Evolutionary conservation across 2,329 filamentous ascomycete species (phyloP).

Genomic region (Phyllosticta citrichinensis): DNA sequence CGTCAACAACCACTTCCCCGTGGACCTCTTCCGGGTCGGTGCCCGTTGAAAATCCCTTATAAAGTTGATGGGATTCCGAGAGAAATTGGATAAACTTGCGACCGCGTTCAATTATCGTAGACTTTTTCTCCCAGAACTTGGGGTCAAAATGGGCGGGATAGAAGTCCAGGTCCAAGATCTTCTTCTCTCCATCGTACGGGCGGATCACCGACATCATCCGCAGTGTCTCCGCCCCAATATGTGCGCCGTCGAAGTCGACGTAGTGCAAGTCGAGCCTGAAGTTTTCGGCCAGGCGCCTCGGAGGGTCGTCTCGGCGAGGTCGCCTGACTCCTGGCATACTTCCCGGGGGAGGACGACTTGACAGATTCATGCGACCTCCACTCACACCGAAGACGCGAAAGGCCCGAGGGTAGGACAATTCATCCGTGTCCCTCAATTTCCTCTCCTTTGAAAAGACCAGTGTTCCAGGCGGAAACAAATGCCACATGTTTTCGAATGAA

Average conservation of each 20-base stretch:
- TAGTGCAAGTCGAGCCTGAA: neutral
- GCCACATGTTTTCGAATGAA: constrained; percentile 11
- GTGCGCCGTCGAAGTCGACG: constrained; percentile 7
- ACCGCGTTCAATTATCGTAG: neutral
- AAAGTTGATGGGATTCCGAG: constrained; percentile 6
- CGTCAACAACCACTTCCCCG: constrained; percentile 12
- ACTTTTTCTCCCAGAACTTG: neutral
- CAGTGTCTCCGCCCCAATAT: constrained; percentile 3
- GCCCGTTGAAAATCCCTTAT: constrained; percentile 3
- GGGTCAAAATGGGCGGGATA: constrained; percentile 7
- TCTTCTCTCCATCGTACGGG: constrained; percentile 8
- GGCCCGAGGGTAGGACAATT: neutral
- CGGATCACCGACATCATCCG: constrained; percentile 2
- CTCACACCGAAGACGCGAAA: neutral
- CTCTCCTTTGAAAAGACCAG: constrained; percentile 10
- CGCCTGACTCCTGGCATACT: neutral
- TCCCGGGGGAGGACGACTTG: neutral
- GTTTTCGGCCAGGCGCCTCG: neutral
- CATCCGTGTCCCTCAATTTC: neutral
- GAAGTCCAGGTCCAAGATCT: constrained; percentile 5
- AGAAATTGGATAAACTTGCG: neutral
- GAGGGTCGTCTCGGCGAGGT: neutral
- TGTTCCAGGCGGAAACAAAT: constrained; percentile 10
- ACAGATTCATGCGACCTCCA: neutral
- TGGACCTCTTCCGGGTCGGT: constrained; percentile 4